Evolutionary conservation across 2,329 filamentous ascomycete genomes (phyloP).

Genomic region (Achaetomium macrosporum): DNA sequence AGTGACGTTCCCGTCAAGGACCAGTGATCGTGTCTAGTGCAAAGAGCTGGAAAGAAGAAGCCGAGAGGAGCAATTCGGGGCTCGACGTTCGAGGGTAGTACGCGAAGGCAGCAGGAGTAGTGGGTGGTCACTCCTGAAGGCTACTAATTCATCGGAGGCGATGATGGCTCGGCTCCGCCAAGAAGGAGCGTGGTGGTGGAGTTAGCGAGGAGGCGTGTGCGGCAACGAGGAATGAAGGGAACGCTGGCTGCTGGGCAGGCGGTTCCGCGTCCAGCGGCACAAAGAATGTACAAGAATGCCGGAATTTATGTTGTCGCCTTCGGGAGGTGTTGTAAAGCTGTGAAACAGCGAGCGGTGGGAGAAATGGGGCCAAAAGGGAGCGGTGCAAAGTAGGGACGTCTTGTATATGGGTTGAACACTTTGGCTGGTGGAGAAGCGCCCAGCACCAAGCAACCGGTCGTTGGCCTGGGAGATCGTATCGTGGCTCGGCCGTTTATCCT

Average conservation of each 20-base stretch:
- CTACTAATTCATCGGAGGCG: constrained; percentile 24
- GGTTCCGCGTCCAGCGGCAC: constrained; percentile 7
- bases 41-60: constrained; percentile 1
- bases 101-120: constrained; percentile 16
- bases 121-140: constrained; percentile 15
- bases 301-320: constrained; percentile 1
- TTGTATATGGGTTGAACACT: constrained; percentile 20
- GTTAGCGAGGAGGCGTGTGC: constrained; percentile 15
- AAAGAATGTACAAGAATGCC: constrained; percentile 9
- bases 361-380: constrained; percentile 7
- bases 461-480: constrained; percentile 11
- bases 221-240: constrained; percentile 14
- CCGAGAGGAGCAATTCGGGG: background rate
- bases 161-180: constrained; percentile 7
- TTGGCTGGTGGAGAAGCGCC: constrained; percentile 20
- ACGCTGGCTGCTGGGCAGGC: constrained; percentile 1
- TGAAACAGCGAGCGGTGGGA: constrained; percentile 19
- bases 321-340: constrained; percentile 8
- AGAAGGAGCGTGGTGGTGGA: constrained; percentile 15
- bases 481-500: constrained; percentile 15
- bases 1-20: constrained; percentile 8
- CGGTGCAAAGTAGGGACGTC: constrained; percentile 6
- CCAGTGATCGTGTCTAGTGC: constrained; percentile 7
- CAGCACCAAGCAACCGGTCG: constrained; percentile 19
- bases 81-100: constrained; percentile 11